These are phyloP conservation scores for Paraphoma chrysanthemicola DNA, from an alignment of 2,329 filamentous ascomycete genomes.

Conservation along the genomic window DNA sequence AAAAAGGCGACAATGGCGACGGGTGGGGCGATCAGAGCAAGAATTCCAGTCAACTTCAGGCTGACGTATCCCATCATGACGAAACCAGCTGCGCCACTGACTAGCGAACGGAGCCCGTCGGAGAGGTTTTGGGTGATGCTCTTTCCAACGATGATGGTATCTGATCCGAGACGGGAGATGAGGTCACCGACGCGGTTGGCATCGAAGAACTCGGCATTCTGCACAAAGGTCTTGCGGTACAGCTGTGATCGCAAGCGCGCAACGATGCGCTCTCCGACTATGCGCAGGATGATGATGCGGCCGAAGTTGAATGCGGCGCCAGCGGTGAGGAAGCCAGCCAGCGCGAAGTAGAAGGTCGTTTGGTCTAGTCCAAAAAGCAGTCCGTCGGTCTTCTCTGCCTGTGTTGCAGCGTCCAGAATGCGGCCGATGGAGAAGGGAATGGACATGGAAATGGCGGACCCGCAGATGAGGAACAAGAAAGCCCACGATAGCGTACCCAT, in stretches of 20 bases:
- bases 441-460: constrained; percentile 92
- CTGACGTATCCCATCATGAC: constrained; percentile 96
- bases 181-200: constrained; percentile 96
- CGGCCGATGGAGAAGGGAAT: constrained; percentile 96
- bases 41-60: constrained; percentile 84
- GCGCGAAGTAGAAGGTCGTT: constrained; percentile 84
- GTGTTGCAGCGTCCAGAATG: constrained; percentile 90
- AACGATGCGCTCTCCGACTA: constrained; percentile 94
- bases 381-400: constrained; percentile 66
- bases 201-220: constrained; percentile 98
- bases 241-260: constrained; percentile 86
- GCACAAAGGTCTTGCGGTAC: constrained; percentile 90
- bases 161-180: constrained; percentile 92
- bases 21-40: constrained; percentile 87
- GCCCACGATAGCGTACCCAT: constrained; percentile 78
- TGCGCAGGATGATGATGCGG: constrained; percentile 88
- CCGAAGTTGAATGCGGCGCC: constrained; percentile 93
- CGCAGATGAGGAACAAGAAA: constrained; percentile 84
- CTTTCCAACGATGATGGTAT: constrained; percentile 97
- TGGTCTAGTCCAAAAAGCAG: constrained; percentile 84
- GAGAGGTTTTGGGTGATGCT: constrained; percentile 98
- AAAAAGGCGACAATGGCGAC: constrained; percentile 90
- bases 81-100: constrained; percentile 89
- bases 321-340: constrained; percentile 75
- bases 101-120: constrained; percentile 88